Evolutionary conservation across 2,329 filamentous ascomycete genomes (phyloP), one percentile per base, ranked within the genome.

Genomic region (Cordyceps sp.): DNA sequence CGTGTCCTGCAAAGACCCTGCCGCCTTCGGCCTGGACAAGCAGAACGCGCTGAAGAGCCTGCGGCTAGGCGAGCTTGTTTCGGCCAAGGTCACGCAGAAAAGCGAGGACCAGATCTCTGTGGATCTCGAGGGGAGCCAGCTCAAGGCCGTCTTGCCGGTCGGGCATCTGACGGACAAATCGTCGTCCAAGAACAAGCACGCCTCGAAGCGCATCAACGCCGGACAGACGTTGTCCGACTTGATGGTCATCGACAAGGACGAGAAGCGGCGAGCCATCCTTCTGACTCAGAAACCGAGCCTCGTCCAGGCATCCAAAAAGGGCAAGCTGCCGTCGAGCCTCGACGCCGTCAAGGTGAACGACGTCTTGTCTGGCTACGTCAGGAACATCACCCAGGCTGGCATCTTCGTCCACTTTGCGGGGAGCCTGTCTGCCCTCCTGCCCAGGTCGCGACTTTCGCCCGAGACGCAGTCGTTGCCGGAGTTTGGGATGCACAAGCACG

Each of bases 1-100:
- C 24, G 81, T 98, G 5, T 93, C 88, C 15, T 98, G 90, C 66
- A 93, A 93, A 55, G 85, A 93, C 42, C 81, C 82, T 8, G 72
- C 76, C 18, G 72, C 73, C 0, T 83, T 90, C 45, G 79, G 80
- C 9, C 45, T 73, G 15, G 75, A 82, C 25, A 79, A 81, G 46
- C 82, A 90, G 47, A 70, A 73, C 36, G 79, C 79, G 1, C 73
- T 93, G 43, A 75, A 80, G 46, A 70, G 71, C 26, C 62, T 96
- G 16, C 66, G 74, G 37, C 59, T 82, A 26, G 86, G 88, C 23
- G 65, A 78, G 33, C 49, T 88, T 26, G 78, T 93, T 10, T 73
- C 74, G 22, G 90, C 78, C 30, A 81, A 73, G 30, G 82, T 88
- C 5, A 74, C 74, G n/a, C 78, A 85, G 47, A 88, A 86, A 56